Conservation (phyloP, 1,139 yeast genomes). For the Pichia terricola region DNA sequence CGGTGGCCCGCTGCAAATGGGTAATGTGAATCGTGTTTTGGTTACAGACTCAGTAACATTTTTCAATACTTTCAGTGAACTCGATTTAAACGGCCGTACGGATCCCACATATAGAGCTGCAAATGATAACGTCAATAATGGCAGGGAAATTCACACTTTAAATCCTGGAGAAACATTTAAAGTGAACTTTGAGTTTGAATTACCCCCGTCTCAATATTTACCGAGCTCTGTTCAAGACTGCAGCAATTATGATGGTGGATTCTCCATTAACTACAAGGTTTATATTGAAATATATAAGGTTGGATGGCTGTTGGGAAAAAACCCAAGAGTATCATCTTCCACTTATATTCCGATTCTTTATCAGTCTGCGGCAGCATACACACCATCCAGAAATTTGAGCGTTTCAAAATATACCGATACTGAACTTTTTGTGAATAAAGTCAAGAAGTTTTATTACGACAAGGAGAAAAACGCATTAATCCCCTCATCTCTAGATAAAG, state of each 20-base stretch:
- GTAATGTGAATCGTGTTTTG: neutral
- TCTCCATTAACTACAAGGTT: constrained; percentile 4
- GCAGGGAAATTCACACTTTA: neutral
- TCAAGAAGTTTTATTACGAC: constrained; percentile 15
- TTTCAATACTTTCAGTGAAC: constrained; percentile 1
- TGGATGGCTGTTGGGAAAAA: constrained; percentile 1
- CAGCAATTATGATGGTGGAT: constrained; percentile 6
- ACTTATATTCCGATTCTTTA: constrained; percentile 1
- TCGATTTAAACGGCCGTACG: neutral
- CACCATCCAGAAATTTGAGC: neutral
- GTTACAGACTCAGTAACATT: constrained; percentile 1
- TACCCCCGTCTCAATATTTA: constrained; percentile 6
- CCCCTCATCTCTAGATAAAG: constrained; percentile 12
- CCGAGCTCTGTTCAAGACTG: constrained; percentile 8
- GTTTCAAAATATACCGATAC: neutral
- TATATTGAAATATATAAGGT: constrained; percentile 7
- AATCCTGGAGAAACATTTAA: constrained; percentile 4
- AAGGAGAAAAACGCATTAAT: constrained; percentile 11
- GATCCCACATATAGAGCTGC: too few relatives aligned
- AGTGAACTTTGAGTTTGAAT: constrained; percentile 4
- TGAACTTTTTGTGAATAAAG: constrained; percentile 11
- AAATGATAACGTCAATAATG: too few relatives aligned
- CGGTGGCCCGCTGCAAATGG: neutral
- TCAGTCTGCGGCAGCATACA: constrained; percentile 9
- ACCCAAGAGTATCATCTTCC: neutral